Conservation (phyloP, 2,329 filamentous ascomycete genomes). For the Ceratocystis huliohia region DNA sequence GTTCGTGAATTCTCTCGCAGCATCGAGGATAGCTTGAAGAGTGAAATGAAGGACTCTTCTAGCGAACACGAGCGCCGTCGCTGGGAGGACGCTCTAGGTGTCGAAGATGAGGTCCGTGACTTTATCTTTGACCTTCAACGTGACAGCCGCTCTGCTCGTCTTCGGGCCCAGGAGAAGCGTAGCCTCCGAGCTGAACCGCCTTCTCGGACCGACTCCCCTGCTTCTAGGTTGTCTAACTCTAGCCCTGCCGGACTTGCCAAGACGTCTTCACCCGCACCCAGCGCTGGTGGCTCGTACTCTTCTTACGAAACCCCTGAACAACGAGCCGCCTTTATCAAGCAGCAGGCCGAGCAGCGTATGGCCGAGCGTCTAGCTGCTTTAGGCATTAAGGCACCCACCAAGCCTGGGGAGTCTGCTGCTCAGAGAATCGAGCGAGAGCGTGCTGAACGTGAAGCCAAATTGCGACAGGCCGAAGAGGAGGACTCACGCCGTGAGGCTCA, state of each 20-base stretch:
- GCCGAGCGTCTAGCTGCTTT: conserved; percentile 88
- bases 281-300: conserved; percentile 54
- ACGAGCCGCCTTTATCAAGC: conserved; percentile 87
- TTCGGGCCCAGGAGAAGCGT: conserved; percentile 48
- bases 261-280: conserved; percentile 34
- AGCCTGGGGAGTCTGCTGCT: conserved; percentile 64
- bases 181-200: conserved; percentile 36
- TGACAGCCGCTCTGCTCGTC: conserved; percentile 61
- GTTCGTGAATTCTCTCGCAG: conserved; percentile 76
- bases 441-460: conserved; percentile 72
- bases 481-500: conserved; percentile 80
- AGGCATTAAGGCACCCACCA: conserved; percentile 72
- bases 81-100: conserved; percentile 92
- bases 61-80: conserved; percentile 82
- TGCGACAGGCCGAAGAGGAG: conserved; percentile 85
- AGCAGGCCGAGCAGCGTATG: conserved; percentile 94
- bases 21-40: conserved; percentile 78
- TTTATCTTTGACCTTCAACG: conserved; percentile 96
- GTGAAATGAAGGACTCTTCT: conserved; percentile 59
- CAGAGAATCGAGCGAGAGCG: conserved; percentile 83
- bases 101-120: conserved; percentile 92
- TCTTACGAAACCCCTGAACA: conserved; percentile 87
- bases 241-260: conserved; percentile 26
- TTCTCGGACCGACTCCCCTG: conserved; percentile 34
- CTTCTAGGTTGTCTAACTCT: conserved; percentile 41